phyloP scores from a whole-genome alignment of 306 rosid species.

The Quercus cerris region DNA sequence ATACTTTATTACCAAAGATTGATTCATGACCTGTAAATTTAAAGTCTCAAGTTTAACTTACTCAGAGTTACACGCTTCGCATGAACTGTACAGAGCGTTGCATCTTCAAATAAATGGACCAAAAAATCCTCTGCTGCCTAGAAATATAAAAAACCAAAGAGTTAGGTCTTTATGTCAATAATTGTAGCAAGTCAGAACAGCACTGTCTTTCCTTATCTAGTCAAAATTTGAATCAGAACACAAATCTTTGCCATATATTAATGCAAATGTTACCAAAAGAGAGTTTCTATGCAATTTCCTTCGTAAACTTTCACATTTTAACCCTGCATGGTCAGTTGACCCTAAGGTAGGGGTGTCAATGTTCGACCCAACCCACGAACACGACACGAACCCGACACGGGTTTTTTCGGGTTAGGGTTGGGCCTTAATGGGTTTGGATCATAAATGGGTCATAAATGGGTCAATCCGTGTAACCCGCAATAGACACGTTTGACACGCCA shows the following conservation, averaged over 20 bases:
- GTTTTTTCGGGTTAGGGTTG: too few relatives aligned
- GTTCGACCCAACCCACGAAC: too few relatives aligned
- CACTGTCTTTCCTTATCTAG: not conserved
- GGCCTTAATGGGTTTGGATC: too few relatives aligned
- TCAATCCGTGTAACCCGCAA: too few relatives aligned
- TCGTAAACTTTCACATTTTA: not conserved
- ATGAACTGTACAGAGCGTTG: constrained; percentile 89
- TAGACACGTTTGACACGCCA: too few relatives aligned
- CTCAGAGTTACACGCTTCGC: constrained; percentile 90
- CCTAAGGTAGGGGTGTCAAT: too few relatives aligned
- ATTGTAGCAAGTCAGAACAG: not conserved
- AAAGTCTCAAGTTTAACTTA: constrained; percentile 41
- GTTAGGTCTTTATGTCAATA: not conserved
- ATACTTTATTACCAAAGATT: not conserved
- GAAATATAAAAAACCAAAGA: not conserved
- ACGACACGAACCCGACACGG: too few relatives aligned
- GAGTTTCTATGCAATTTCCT: not conserved
- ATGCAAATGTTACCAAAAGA: not conserved
- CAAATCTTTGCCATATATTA: not conserved
- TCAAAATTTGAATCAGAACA: not conserved
- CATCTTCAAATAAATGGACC: constrained; percentile 68
- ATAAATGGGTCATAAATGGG: too few relatives aligned
- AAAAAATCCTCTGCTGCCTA: constrained; percentile 85
- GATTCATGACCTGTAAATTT: not conserved
- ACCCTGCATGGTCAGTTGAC: not conserved